Base-by-base conservation (phyloP, 257 asterid genomes). In the Fraxinus quadrangulata region DNA sequence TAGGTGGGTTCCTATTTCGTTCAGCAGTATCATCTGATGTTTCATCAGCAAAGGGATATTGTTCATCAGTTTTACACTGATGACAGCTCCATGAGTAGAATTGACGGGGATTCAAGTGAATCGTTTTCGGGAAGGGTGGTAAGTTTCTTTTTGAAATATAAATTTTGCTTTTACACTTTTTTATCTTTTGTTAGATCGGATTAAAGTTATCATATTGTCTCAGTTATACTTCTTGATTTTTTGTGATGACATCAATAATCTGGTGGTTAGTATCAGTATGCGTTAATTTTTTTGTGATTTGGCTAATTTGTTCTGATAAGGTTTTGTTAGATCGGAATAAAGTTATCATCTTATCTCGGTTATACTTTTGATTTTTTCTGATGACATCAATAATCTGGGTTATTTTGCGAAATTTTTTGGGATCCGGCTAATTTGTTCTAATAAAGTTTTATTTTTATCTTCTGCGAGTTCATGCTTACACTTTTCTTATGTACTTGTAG, bases 1-100 rank as follows among this genome's bases (percentile, higher is more conserved):
- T 70, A 88, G 99, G 96, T 95, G 28, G 99, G 98, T 40, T 90
- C 97, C 12, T 92, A 87, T 79, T 93, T 95, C 83, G 96, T 91
- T 75, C 88, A 84, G 82, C 98, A 93, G 72, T 95, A 93, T 39
- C 93, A 95, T 67, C 90, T 86, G 77, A 84, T 91, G 75, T 92
- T 93, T 77, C 92, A 85, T 67, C 88, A 90, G 84, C 91, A 88
- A 66, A 89, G 93, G 61, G 93, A 90, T 30, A 81, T 19, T 65
- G 85, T 92, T 77, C 90, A 88, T 83, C 97, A 87, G 84, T 95
- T 95, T 84, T 95, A 95, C 84, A 88, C 85, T 10, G 94, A 89
- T 39, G 78, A 92, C 0, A 93, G 99, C 83, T 83, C 92, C 4
- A 82, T 88, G 87, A 70, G 86, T 42, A 85, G 92, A 79, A 87